A percentile compares a stretch with the other conserved stretches of the same genome.
phyloP scores from a whole-genome alignment of 164 flowering plant species.

The Magnolia officinalis region DNA sequence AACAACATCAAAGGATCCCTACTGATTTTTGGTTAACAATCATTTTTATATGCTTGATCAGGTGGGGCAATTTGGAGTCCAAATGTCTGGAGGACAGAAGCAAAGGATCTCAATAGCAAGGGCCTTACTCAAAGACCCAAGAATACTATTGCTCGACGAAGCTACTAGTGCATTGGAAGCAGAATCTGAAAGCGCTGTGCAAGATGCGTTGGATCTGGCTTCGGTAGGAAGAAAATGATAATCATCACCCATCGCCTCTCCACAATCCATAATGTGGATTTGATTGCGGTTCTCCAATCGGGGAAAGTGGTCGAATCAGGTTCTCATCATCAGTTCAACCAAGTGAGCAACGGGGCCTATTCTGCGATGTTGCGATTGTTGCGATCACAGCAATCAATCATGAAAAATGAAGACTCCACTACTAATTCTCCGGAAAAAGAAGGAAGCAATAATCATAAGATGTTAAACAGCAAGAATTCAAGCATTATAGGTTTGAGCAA shows the following conservation, averaged over 20 bases:
- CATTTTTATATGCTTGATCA: slow-evolving; percentile 1
- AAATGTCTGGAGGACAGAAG: slow-evolving; percentile 58
- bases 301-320: slow-evolving; percentile 50
- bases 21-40: background rate
- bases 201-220: slow-evolving; percentile 44
- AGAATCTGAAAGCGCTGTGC: slow-evolving; percentile 44
- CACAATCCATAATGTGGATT: slow-evolving; percentile 37
- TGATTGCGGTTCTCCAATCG: slow-evolving; percentile 38
- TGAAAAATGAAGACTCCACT: slow-evolving; percentile 1
- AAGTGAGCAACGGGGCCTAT: slow-evolving; percentile 25
- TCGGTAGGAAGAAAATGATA: slow-evolving; percentile 40
- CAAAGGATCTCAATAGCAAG: slow-evolving; percentile 60
- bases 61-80: slow-evolving; percentile 54
- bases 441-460: background rate
- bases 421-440: background rate
- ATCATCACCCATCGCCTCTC: slow-evolving; percentile 51
- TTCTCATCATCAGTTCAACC: slow-evolving; percentile 36
- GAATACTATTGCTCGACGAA: slow-evolving; percentile 52
- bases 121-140: slow-evolving; percentile 44
- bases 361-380: slow-evolving; percentile 38
- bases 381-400: slow-evolving; percentile 25
- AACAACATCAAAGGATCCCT: background rate
- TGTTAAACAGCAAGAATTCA: background rate
- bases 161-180: slow-evolving; percentile 61
- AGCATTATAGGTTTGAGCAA: background rate